A percentile compares a stretch with the other conserved stretches of the same genome.
Conservation (phyloP, 768 basidiomycete species). For the Chalciporus piperatus region DNA sequence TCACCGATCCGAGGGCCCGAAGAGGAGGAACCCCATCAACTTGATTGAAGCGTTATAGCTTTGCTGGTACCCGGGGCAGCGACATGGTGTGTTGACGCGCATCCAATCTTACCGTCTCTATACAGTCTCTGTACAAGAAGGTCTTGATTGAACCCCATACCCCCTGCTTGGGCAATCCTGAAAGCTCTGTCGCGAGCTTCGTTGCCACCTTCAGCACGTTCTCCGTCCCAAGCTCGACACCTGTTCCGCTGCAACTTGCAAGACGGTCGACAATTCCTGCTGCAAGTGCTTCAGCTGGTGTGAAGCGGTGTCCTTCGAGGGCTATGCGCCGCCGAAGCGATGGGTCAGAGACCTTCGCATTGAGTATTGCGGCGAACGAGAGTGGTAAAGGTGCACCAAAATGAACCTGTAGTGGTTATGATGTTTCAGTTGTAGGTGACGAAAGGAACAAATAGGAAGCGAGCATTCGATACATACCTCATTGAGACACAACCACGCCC, state of each 20-base stretch:
- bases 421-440: not conserved
- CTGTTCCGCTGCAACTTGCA: conserved; percentile 25
- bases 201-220: conserved; percentile 61
- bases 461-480: conserved; percentile 46
- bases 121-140: conserved; percentile 54
- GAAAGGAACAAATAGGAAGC: not conserved
- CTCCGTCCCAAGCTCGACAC: conserved; percentile 54
- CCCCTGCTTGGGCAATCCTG: conserved; percentile 50
- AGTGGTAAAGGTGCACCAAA: conserved; percentile 82
- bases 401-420: conserved; percentile 49
- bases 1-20: too few species aligned
- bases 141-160: conserved; percentile 75
- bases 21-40: too few species aligned
- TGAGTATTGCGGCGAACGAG: conserved; percentile 62
- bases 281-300: conserved; percentile 64
- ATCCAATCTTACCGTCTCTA: conserved; percentile 38
- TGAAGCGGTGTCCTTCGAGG: conserved; percentile 78
- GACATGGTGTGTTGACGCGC: conserved; percentile 10
- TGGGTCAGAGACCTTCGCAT: conserved; percentile 61
- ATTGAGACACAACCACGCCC: conserved; percentile 91
- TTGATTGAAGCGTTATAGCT: conserved; percentile 8
- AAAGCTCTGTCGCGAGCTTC: conserved; percentile 54
- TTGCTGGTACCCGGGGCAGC: conserved; percentile 7
- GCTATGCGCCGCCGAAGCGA: conserved; percentile 65
- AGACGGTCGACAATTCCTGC: conserved; percentile 70